phyloP scores from a whole-genome alignment of 2,329 filamentous ascomycete genomes.

The Lecanicillium sp. region DNA sequence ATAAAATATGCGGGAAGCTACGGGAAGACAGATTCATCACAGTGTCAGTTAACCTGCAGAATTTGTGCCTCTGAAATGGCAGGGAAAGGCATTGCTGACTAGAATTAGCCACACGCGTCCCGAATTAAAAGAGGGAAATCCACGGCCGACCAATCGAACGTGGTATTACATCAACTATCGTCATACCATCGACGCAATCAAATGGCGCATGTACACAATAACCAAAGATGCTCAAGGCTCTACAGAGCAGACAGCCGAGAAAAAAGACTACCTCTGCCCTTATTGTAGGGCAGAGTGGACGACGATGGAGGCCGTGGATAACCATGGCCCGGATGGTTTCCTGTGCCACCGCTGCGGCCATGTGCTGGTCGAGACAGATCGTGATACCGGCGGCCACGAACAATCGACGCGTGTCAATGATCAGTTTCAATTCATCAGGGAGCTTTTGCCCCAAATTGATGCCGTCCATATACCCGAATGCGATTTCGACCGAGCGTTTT shows the following conservation, averaged over 20 bases:
- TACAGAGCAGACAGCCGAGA: conserved; percentile 71
- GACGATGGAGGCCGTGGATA: conserved; percentile 80
- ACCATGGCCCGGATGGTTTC: conserved; percentile 63
- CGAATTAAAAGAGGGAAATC: conserved; percentile 73
- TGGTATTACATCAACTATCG: conserved; percentile 98
- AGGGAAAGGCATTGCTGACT: conserved; percentile 32
- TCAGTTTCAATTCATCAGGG: conserved; percentile 71
- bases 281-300: conserved; percentile 83
- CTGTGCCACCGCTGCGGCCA: conserved; percentile 71
- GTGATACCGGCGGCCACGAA: conserved; percentile 62
- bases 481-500: conserved; percentile 62
- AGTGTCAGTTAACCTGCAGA: conserved; percentile 50
- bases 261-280: conserved; percentile 84
- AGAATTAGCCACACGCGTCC: conserved; percentile 50
- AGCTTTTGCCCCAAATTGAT: conserved; percentile 70
- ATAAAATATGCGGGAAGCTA: conserved; percentile 79
- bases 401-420: conserved; percentile 68
- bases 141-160: conserved; percentile 74
- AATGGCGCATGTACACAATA: conserved; percentile 84
- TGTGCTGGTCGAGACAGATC: conserved; percentile 58
- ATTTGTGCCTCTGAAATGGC: neutral
- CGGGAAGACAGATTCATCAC: conserved; percentile 79
- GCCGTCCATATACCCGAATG: conserved; percentile 65
- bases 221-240: conserved; percentile 83
- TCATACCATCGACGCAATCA: conserved; percentile 90